Evolutionary conservation across 2,329 filamentous ascomycete species (phyloP).

Genomic region (Chaetomium strumarium): DNA sequence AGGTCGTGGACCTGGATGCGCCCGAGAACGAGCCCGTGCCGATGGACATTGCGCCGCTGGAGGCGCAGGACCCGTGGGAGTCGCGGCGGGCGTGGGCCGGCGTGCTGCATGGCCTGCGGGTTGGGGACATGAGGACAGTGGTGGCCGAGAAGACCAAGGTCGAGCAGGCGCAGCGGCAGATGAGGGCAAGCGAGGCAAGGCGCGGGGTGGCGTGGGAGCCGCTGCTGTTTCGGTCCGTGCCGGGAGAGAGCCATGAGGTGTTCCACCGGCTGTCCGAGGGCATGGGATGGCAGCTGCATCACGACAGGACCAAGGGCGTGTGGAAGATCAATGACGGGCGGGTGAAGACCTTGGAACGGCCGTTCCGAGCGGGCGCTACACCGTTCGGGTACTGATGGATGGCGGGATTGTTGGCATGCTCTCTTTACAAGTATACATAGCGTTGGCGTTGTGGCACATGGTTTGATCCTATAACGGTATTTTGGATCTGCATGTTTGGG

Average conservation of each 20-base stretch:
- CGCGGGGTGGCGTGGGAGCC: constrained; percentile 39
- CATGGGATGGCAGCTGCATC: constrained; percentile 27
- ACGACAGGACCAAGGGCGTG: constrained; percentile 35
- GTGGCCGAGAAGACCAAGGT: constrained; percentile 70
- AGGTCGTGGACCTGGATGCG: constrained; percentile 34
- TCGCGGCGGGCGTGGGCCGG: constrained; percentile 73
- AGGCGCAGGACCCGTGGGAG: constrained; percentile 74
- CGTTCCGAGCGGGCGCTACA: constrained; percentile 31
- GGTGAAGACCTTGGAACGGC: constrained; percentile 25
- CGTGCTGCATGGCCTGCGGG: constrained; percentile 66
- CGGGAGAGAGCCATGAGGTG: constrained; percentile 28
- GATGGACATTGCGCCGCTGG: constrained; percentile 43
- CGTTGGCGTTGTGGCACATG: not conserved
- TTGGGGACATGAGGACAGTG: constrained; percentile 68
- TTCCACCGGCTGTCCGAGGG: constrained; percentile 31
- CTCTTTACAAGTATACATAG: not conserved
- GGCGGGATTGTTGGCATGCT: not conserved
- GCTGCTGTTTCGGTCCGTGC: constrained; percentile 30
- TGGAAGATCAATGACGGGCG: constrained; percentile 31
- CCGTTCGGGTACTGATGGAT: constrained; percentile 26
- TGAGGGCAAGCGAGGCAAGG: constrained; percentile 62
- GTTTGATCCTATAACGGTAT: not conserved
- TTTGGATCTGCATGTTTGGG: too few relatives aligned
- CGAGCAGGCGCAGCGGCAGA: constrained; percentile 72
- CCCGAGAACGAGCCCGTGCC: constrained; percentile 29